Percentiles rank a stretch among this genome's conserved stretches.
Evolutionary conservation across 495 filamentous ascomycete species (phyloP).

Genomic region (Xylaria sp.): DNA sequence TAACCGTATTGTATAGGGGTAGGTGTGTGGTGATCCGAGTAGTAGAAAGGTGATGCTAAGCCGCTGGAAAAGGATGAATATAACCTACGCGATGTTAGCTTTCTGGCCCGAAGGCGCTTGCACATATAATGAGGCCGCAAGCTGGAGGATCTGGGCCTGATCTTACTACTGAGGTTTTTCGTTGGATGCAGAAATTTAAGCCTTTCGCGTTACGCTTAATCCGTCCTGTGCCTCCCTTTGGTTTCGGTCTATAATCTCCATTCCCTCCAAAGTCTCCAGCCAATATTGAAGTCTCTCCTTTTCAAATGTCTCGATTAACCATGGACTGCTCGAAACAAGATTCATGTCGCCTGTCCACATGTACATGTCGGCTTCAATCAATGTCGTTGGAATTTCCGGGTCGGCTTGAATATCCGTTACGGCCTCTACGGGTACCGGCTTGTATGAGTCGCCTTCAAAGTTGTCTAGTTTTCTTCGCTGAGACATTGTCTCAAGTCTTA

Average conservation of each 20-base stretch:
- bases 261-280: not conserved
- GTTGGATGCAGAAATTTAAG: not conserved
- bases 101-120: not conserved
- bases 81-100: not conserved
- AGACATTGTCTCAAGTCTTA: not conserved
- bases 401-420: not conserved
- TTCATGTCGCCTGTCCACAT: not conserved
- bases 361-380: slow-evolving; percentile 16
- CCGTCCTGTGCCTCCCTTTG: not conserved
- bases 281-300: not conserved
- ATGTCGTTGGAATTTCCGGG: not conserved
- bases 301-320: not conserved
- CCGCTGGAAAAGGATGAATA: not conserved
- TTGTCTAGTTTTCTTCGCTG: not conserved
- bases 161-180: not conserved
- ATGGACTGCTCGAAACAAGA: not conserved
- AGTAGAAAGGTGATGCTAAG: not conserved
- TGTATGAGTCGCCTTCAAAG: not conserved
- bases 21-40: not conserved
- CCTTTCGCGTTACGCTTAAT: not conserved
- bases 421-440: not conserved
- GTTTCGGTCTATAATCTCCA: not conserved
- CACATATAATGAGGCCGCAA: not conserved
- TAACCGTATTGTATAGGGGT: not conserved
- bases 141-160: not conserved